Conservation (phyloP, 106 monocot genomes). For the Hemerocallis citrina region DNA sequence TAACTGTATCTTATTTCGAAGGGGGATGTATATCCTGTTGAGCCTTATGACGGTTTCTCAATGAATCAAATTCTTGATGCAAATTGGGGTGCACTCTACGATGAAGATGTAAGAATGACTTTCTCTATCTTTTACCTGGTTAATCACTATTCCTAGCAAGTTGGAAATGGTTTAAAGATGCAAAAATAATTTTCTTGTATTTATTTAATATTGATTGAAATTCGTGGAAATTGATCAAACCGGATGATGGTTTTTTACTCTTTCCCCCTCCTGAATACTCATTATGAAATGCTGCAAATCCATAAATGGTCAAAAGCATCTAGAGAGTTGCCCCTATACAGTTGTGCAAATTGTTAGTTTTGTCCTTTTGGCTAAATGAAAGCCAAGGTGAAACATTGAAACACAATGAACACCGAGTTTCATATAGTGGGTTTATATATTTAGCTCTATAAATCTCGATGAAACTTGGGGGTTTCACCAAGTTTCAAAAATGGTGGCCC, state of each 20-base stretch:
- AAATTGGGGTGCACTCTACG: slow-evolving; percentile 84
- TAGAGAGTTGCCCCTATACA: no score
- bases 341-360: no score
- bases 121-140: background rate
- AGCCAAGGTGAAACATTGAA: no score
- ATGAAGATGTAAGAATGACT: slow-evolving; percentile 63
- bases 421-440: no score
- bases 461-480: no score
- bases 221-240: background rate
- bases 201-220: background rate
- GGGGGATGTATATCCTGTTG: slow-evolving; percentile 98
- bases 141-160: background rate
- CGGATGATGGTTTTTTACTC: background rate
- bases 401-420: no score
- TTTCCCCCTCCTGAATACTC: background rate
- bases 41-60: slow-evolving; percentile 55
- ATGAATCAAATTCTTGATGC: slow-evolving; percentile 92
- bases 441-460: no score
- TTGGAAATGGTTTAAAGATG: no score
- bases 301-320: no score
- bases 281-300: no score
- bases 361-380: no score
- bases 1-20: slow-evolving; percentile 6
- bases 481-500: no score
- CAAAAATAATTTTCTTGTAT: background rate